Conservation (phyloP, 116 monocot genomes). For the Phalaenopsis hybrid region DNA sequence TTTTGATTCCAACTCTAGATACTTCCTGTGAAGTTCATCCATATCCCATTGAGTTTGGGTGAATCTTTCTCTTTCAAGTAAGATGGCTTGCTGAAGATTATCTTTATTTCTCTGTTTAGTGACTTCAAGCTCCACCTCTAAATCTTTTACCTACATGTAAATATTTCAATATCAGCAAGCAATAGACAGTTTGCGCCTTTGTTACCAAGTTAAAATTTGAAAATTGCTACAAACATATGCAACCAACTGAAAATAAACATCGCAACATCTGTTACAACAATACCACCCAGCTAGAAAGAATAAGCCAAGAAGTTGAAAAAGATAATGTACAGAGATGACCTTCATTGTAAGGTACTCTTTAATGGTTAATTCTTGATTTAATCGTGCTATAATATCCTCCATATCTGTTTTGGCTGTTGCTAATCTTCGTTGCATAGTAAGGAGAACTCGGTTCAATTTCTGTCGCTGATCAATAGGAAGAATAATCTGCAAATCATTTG, state of each 20-base stretch:
- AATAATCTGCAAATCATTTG: slow-evolving; percentile 50
- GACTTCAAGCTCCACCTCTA: slow-evolving; percentile 87
- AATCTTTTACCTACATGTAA: slow-evolving; percentile 72
- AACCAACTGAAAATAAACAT: not conserved
- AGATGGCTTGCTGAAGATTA: slow-evolving; percentile 82
- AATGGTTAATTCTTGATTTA: slow-evolving; percentile 92
- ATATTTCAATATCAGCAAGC: not conserved
- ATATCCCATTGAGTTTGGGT: slow-evolving; percentile 99
- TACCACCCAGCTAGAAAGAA: not conserved
- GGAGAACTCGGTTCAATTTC: slow-evolving; percentile 72
- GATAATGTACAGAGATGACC: slow-evolving; percentile 24
- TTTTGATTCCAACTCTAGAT: slow-evolving; percentile 70
- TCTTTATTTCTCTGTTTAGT: slow-evolving; percentile 86
- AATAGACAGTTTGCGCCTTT: not conserved
- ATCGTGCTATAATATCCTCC: slow-evolving; percentile 96
- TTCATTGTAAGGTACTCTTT: slow-evolving; percentile 92
- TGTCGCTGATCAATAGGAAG: slow-evolving; percentile 81
- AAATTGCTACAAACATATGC: not conserved
- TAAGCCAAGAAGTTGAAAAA: not conserved
- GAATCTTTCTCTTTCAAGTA: slow-evolving; percentile 86
- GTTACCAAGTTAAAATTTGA: not conserved
- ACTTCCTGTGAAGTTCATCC: slow-evolving; percentile 86
- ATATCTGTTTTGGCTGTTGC: slow-evolving; percentile 83
- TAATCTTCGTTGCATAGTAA: slow-evolving; percentile 72
- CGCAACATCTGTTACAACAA: not conserved